Evolutionary conservation across 2,329 filamentous ascomycete species (phyloP), one percentile per base, ranked within the genome.

Genomic region (Fusarium beomiforme): DNA sequence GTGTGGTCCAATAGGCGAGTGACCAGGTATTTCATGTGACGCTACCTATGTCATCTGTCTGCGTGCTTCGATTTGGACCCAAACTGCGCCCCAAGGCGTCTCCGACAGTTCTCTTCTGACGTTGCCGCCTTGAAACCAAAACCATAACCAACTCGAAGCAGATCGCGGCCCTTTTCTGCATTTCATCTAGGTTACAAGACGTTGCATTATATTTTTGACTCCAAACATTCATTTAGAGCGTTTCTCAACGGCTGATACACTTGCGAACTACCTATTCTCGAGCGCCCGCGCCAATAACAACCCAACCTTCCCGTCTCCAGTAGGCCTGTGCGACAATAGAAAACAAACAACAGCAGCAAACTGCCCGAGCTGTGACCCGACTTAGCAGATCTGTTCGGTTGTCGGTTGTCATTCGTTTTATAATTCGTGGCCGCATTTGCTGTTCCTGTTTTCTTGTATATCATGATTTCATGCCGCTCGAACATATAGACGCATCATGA

Each of bases 401-500:
- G 23, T 54, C 24, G 23, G 24, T 33, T 37, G 23, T 34, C 57
- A 53, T 44, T 62, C 34, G 19, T 41, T 69, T 69, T 58, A 37
- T 55, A 54, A 42, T 49, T 47, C 5, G 39, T 42, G 55, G 66
- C 57, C 65, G 66, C 62, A 49, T 61, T 64, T 60, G 11, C 58
- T 66, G 26, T 56, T 55, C 34, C 39, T 39, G 26, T n/a, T 54
- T 64, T 46, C 47, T 55, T 64, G 67, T 50, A 64, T 73, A 74
- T 61, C 69, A 78, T 79, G 77, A 69, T 64, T 67, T 42, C 53
- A 46, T 41, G 46, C 58, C 51, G 44, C 54, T 59, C 60, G 47
- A 34, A 59, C 60, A 60, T 67, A 56, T 73, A 71, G 64, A 64
- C 64, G 61, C 78, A 83, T 71, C 50, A 86, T 86, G 84, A 81